Base-by-base conservation (phyloP, 805 yeast species). In the Saturnispora kantuleensis region DNA sequence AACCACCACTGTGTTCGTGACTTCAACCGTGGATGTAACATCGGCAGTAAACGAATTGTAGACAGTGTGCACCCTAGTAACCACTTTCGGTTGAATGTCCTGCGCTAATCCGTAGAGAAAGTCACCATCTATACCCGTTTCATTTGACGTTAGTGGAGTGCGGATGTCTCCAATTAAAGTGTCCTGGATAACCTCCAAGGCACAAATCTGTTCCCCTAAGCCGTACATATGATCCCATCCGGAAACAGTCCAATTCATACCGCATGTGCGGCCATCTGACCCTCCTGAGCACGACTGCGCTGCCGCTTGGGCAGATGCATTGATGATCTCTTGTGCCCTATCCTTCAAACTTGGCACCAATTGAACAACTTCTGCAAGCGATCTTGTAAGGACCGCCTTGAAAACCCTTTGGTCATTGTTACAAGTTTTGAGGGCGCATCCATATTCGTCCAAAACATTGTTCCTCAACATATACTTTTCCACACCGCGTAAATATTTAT, bases 361-460 rank as follows among this genome's bases (percentile, higher is more conserved):
- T 15, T 64, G 47, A 17, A 38, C 48, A 31, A 50, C 47, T 12
- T 50, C 45, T 28, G 50, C 53, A 13, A 50, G 38, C 18, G 48
- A 28, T 17, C 44, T 41, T 3, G 46, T 31, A 34, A 48, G 48
- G 8, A 48, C 59, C 12, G 77, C 70, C 0, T 85, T 75, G 68
- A 83, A 83, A n/a, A 85, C 72, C 53, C 88, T 66, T 65, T 83
- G 88, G 67, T 83, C 93, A 46, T 71, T 79, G 59, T 81, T 79
- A 64, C 93, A 83, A 7, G 57, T 58, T 8, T 63, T 59, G 2
- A 57, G 53, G 44, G 74, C 77, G 64, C 93, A 83, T 2, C 80
- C 70, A 45, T 67, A 62, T 63, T 83, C 93, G 45, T 66, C 69
- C 74, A 81, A 72, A 55, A 81, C 67, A 31, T 47, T 31, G 38